Conservation (phyloP, 805 yeast genomes). For the Candida incommunis region DNA sequence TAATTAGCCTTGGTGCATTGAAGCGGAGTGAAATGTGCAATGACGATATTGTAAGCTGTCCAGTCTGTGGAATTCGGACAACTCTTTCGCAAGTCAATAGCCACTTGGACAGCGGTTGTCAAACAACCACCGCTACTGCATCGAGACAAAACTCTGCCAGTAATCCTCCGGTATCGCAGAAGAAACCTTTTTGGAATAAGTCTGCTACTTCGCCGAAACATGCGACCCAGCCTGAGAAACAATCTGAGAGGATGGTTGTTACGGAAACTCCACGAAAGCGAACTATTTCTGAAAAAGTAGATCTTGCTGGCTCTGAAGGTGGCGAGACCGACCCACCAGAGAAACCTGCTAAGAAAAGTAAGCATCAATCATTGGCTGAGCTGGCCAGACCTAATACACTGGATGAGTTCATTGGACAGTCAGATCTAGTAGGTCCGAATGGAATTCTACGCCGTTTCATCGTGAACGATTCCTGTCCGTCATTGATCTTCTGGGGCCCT, state of each 20-base stretch:
- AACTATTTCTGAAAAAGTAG: too few relatives aligned
- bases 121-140: too few relatives aligned
- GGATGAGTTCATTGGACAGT: slow-evolving; percentile 72
- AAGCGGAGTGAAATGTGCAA: too few relatives aligned
- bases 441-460: slow-evolving; percentile 60
- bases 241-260: too few relatives aligned
- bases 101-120: slow-evolving; percentile 24
- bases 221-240: too few relatives aligned
- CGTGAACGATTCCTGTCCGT: slow-evolving; percentile 39
- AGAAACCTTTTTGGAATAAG: too few relatives aligned
- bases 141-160: too few relatives aligned
- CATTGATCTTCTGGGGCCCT: slow-evolving; percentile 87
- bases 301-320: too few relatives aligned
- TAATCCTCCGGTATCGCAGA: too few relatives aligned
- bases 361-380: slow-evolving; percentile 54
- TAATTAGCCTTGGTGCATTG: too few relatives aligned
- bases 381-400: slow-evolving; percentile 63
- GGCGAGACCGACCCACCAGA: not conserved
- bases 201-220: too few relatives aligned
- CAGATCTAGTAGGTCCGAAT: slow-evolving; percentile 48
- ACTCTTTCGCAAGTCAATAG: slow-evolving; percentile 17
- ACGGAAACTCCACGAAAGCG: too few relatives aligned
- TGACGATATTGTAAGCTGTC: slow-evolving; percentile 15
- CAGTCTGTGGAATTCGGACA: slow-evolving; percentile 18
- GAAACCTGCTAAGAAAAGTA: slow-evolving; percentile 1